Percentiles rank a stretch among this genome's conserved stretches.
These are phyloP conservation scores for Sporisorium reilianum DNA, from an alignment of 1,284 basidiomycete species.

Conservation along the genomic window DNA sequence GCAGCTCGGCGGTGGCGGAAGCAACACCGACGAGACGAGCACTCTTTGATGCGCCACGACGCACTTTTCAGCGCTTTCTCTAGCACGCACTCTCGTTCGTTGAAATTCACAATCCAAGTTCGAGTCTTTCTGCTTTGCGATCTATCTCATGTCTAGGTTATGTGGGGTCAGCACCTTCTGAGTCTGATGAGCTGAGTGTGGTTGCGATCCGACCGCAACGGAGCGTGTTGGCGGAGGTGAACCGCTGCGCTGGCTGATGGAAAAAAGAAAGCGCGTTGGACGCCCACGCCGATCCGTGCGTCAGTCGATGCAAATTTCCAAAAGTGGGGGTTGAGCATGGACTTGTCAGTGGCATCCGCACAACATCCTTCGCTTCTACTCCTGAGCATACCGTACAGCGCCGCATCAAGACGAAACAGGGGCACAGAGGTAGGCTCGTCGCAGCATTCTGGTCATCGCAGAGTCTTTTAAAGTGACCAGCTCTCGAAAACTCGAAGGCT, in stretches of 20 bases:
- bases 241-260: slow-evolving; percentile 7
- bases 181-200: not conserved
- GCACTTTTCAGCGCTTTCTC: not conserved
- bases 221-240: slow-evolving; percentile 22
- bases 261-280: not conserved
- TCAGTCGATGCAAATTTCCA: slow-evolving; percentile 7
- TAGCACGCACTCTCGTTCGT: not conserved
- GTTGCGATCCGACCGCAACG: not conserved
- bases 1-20: slow-evolving; percentile 28
- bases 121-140: not conserved
- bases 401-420: not conserved
- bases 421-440: not conserved
- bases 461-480: not conserved
- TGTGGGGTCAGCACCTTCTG: not conserved
- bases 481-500: not conserved
- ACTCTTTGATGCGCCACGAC: slow-evolving; percentile 21
- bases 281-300: slow-evolving; percentile 25
- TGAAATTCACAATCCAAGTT: not conserved
- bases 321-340: slow-evolving; percentile 13
- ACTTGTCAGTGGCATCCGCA: not conserved
- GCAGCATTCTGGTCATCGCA: not conserved
- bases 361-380: not conserved
- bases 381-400: not conserved
- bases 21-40: slow-evolving; percentile 26
- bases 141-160: not conserved